Conservation (phyloP, 768 basidiomycete genomes). For the Kwoniella europaea region DNA sequence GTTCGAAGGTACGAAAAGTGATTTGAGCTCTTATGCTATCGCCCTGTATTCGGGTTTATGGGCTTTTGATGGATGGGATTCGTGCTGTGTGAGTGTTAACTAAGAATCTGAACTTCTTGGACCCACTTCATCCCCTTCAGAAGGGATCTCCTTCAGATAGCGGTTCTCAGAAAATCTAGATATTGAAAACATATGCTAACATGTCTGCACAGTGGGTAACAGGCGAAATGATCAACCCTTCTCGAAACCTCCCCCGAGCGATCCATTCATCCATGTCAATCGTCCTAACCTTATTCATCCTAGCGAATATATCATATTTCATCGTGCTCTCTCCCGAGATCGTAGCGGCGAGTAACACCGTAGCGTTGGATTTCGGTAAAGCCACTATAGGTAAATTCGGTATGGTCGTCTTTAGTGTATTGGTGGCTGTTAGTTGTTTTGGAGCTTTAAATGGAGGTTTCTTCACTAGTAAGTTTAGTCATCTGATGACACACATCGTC, state of each 20-base stretch:
- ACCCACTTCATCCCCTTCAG: no score
- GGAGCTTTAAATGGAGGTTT: slow-evolving; percentile 83
- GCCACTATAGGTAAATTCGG: slow-evolving; percentile 85
- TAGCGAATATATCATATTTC: slow-evolving; percentile 88
- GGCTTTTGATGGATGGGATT: slow-evolving; percentile 96
- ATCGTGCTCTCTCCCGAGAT: slow-evolving; percentile 69
- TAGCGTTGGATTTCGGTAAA: slow-evolving; percentile 81
- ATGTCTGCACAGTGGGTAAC: slow-evolving; percentile 67
- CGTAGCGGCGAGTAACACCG: slow-evolving; percentile 58
- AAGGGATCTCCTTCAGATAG: not conserved
- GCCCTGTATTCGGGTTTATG: slow-evolving; percentile 91
- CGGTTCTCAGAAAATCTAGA: not conserved
- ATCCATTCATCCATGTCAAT: slow-evolving; percentile 89
- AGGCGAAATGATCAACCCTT: slow-evolving; percentile 80
- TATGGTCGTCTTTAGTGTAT: slow-evolving; percentile 80
- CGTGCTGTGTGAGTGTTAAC: slow-evolving; percentile 61
- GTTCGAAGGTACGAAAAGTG: slow-evolving; percentile 74
- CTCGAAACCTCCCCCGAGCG: slow-evolving; percentile 82
- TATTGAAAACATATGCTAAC: no score
- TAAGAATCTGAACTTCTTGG: not conserved
- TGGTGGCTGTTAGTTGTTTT: slow-evolving; percentile 94
- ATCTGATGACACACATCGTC: not conserved
- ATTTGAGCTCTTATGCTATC: slow-evolving; percentile 85
- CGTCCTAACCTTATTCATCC: slow-evolving; percentile 74
- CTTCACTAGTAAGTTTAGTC: slow-evolving; percentile 30